These are phyloP conservation scores for Ophiobolus disseminans DNA, from an alignment of 2,329 filamentous ascomycete genomes.

Conservation along the genomic window DNA sequence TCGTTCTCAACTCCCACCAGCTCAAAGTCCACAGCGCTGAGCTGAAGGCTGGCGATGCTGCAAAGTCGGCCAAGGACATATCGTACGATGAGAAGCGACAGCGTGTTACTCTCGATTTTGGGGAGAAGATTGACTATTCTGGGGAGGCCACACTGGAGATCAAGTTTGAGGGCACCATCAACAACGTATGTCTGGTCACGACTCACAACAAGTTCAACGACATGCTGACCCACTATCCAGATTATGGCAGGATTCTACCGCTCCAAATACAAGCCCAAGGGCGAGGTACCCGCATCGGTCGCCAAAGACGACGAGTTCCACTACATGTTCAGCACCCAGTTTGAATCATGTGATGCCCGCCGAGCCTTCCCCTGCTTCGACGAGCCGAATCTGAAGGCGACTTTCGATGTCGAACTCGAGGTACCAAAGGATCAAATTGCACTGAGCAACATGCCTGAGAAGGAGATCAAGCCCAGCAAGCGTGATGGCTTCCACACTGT, in stretches of 20 bases:
- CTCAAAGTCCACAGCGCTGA: slow-evolving; percentile 76
- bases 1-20: slow-evolving; percentile 85
- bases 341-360: slow-evolving; percentile 94
- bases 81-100: slow-evolving; percentile 84
- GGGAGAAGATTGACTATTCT: slow-evolving; percentile 71
- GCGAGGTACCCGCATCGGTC: slow-evolving; percentile 75
- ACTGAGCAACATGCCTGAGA: slow-evolving; percentile 94
- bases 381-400: slow-evolving; percentile 95
- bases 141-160: slow-evolving; percentile 72
- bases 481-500: slow-evolving; percentile 76
- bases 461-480: slow-evolving; percentile 74
- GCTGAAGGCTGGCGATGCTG: slow-evolving; percentile 64
- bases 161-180: slow-evolving; percentile 81
- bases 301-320: slow-evolving; percentile 72
- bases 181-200: slow-evolving; percentile 64
- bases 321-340: slow-evolving; percentile 89
- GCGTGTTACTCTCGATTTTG: slow-evolving; percentile 79
- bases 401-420: slow-evolving; percentile 93
- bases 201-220: too few species aligned
- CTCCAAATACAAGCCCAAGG: slow-evolving; percentile 87
- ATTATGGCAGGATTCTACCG: slow-evolving; percentile 91
- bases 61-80: slow-evolving; percentile 70
- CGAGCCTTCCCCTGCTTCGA: slow-evolving; percentile 98
- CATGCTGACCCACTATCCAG: slow-evolving; percentile 20
- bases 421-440: slow-evolving; percentile 87